These are phyloP conservation scores for Podospora anserina DNA, from an alignment of 495 filamentous ascomycete genomes.

Conservation along the genomic window DNA sequence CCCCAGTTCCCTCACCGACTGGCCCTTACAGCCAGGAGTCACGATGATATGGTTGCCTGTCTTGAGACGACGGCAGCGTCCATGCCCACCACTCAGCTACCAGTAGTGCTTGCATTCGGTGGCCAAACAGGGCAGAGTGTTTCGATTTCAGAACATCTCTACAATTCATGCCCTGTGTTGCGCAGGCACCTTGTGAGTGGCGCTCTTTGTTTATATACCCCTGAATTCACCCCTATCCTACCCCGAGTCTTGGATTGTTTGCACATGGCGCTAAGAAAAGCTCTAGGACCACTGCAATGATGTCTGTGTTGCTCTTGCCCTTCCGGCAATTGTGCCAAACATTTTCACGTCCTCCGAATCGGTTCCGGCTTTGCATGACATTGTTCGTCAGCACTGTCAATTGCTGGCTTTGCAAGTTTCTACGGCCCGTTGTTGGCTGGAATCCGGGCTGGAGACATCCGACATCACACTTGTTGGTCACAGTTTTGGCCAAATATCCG, in stretches of 20 bases:
- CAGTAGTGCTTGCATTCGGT: slow-evolving; percentile 48
- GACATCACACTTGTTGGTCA: slow-evolving; percentile 44
- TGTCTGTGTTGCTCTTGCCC: slow-evolving; percentile 34
- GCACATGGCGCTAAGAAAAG: too few relatives aligned
- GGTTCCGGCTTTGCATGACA: slow-evolving; percentile 26
- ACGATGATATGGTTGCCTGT: neutral
- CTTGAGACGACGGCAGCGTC: neutral
- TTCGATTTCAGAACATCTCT: slow-evolving; percentile 36
- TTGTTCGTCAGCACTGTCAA: slow-evolving; percentile 43
- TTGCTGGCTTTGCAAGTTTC: slow-evolving; percentile 52
- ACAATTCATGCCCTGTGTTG: slow-evolving; percentile 31
- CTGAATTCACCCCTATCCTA: too few relatives aligned
- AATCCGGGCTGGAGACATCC: slow-evolving; percentile 40
- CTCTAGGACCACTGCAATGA: slow-evolving; percentile 27
- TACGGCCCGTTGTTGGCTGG: slow-evolving; percentile 49
- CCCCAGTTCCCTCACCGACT: neutral
- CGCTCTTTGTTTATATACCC: too few relatives aligned
- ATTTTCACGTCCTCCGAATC: slow-evolving; percentile 41
- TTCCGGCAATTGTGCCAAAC: slow-evolving; percentile 41
- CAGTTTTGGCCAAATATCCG: slow-evolving; percentile 54
- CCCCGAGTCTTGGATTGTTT: too few relatives aligned
- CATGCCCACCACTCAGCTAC: slow-evolving; percentile 7
- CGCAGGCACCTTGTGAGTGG: slow-evolving; percentile 10
- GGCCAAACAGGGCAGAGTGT: slow-evolving; percentile 44
- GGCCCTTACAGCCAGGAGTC: neutral